These are phyloP conservation scores for Auricularia auricula-judae DNA, from an alignment of 768 basidiomycete species.

Conservation along the genomic window DNA sequence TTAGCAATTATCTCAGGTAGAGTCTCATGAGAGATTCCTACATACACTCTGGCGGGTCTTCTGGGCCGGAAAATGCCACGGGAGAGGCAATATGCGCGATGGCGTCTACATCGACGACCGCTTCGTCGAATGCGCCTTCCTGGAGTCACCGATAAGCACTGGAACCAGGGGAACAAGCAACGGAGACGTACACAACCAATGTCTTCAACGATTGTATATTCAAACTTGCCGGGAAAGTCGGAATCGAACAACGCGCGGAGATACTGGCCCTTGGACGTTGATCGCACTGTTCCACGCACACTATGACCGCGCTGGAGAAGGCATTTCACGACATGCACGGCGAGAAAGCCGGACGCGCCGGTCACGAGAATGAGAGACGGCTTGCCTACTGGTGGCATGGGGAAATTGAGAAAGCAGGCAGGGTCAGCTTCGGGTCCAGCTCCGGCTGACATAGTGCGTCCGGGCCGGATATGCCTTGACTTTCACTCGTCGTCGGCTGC, in stretches of 20 bases:
- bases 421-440: too few species aligned
- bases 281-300: slow-evolving; percentile 59
- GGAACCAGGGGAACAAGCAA: too few species aligned
- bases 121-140: slow-evolving; percentile 68
- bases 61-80: slow-evolving; percentile 34
- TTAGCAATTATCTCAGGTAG: not conserved
- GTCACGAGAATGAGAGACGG: slow-evolving; percentile 38
- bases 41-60: slow-evolving; percentile 30
- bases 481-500: too few species aligned
- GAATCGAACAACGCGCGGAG: slow-evolving; percentile 40
- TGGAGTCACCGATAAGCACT: not conserved
- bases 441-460: too few species aligned
- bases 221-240: slow-evolving; percentile 44
- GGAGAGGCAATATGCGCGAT: slow-evolving; percentile 60
- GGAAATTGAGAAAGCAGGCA: too few species aligned
- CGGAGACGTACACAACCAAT: slow-evolving; percentile 36
- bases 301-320: slow-evolving; percentile 52
- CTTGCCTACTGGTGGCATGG: slow-evolving; percentile 25
- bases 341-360: slow-evolving; percentile 52
- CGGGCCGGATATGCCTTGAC: too few species aligned
- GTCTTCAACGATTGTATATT: slow-evolving; percentile 58
- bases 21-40: slow-evolving; percentile 1
- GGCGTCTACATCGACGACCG: slow-evolving; percentile 63
- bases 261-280: slow-evolving; percentile 44
- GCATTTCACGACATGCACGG: slow-evolving; percentile 41